A percentile compares a stretch with the other conserved stretches of the same genome.
These are phyloP conservation scores for Boletus rubroflammeus DNA, from an alignment of 768 basidiomycete genomes.

Conservation along the genomic window DNA sequence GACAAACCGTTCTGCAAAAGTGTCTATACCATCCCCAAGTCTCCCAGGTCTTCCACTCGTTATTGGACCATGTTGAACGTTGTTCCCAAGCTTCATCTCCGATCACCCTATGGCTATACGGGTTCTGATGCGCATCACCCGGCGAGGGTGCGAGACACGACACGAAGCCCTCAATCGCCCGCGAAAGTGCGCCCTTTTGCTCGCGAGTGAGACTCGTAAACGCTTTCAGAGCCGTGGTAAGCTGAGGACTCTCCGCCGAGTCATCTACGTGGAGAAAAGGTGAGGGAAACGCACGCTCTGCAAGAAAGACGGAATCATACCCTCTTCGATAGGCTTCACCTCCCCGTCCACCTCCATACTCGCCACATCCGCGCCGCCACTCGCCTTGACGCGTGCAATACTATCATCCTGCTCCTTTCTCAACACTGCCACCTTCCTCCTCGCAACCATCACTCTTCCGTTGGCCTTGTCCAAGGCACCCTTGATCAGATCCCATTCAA, in stretches of 20 bases:
- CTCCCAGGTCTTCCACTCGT: conserved; percentile 83
- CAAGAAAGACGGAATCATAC: not conserved
- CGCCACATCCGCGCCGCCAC: conserved; percentile 46
- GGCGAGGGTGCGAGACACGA: conserved; percentile 49
- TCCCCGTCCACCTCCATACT: conserved; percentile 72
- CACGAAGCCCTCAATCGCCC: conserved; percentile 76
- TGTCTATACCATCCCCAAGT: conserved; percentile 92
- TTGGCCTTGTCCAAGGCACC: conserved; percentile 87
- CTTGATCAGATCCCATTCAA: conserved; percentile 84
- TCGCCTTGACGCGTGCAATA: conserved; percentile 70
- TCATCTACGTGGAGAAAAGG: conserved; percentile 35
- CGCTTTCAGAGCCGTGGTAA: conserved; percentile 72
- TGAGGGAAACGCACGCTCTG: not conserved
- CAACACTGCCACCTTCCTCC: conserved; percentile 66
- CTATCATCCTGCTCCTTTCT: conserved; percentile 89
- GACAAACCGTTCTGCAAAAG: conserved; percentile 73
- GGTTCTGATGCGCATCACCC: conserved; percentile 44
- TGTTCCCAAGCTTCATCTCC: conserved; percentile 67
- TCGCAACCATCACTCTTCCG: conserved; percentile 77
- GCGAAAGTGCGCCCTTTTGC: conserved; percentile 68
- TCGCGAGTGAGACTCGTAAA: conserved; percentile 70
- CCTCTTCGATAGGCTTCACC: conserved; percentile 52
- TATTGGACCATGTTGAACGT: conserved; percentile 63
- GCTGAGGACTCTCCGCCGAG: conserved; percentile 58
- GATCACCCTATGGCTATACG: conserved; percentile 53